Percentiles rank a stretch among this genome's conserved stretches.
Evolutionary conservation across 2,329 filamentous ascomycete genomes (phyloP).

Genomic region (Colletotrichum tofieldiae): DNA sequence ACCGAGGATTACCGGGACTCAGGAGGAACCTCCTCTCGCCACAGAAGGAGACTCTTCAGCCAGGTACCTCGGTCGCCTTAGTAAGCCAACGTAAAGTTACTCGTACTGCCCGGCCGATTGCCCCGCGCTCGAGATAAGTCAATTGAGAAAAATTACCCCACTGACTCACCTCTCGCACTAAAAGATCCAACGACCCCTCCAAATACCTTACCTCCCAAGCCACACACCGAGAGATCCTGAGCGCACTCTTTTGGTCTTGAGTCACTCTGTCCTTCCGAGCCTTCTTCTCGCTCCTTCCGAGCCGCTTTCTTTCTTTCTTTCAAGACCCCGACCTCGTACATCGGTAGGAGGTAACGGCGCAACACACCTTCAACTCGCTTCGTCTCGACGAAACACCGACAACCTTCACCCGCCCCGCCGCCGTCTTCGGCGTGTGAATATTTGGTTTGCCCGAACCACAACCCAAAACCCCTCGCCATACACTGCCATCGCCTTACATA

Average conservation of each 20-base stretch:
- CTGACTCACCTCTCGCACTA: constrained; percentile 36
- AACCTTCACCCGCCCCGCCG: not conserved
- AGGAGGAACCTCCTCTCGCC: too few species aligned
- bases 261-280: constrained; percentile 8
- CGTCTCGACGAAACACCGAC: constrained; percentile 22
- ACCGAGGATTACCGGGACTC: too few species aligned
- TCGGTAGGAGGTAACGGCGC: not conserved
- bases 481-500: not conserved
- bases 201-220: constrained; percentile 4
- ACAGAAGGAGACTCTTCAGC: not conserved
- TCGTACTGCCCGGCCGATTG: constrained; percentile 3
- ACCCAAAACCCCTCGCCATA: not conserved
- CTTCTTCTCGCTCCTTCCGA: constrained; percentile 4
- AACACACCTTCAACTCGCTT: not conserved
- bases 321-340: not conserved
- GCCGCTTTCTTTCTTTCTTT: not conserved
- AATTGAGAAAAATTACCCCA: constrained; percentile 42
- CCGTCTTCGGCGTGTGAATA: constrained; percentile 13
- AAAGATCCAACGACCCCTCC: constrained; percentile 34
- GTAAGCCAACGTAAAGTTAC: not conserved
- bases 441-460: constrained; percentile 8
- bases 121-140: constrained; percentile 35
- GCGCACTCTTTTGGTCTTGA: constrained; percentile 14
- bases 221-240: constrained; percentile 7
- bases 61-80: not conserved